Base-by-base conservation (phyloP, 345 rosid genomes). In the Stellera chamaejasme region DNA sequence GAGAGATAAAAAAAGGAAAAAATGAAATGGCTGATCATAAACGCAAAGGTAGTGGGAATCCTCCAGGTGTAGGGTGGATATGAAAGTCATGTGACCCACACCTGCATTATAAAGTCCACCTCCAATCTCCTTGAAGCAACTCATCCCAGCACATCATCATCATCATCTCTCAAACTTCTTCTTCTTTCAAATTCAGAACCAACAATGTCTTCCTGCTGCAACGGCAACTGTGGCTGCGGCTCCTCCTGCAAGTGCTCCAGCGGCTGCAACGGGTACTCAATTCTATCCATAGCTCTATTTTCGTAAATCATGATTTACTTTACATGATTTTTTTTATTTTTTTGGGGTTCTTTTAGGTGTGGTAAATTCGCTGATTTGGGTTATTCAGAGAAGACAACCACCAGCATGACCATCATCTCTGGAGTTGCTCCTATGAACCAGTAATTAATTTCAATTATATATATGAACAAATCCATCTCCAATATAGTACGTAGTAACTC, bases 281-380 rank as follows among this genome's bases (percentile, higher is more conserved):
- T 19, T 19, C 23, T 0, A 19, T 19, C 23, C 23, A 19, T 19
- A 19, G 0, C 1, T 19, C 1, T 19, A 19, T 19, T 19, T 19
- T 19, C 23, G 4, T 32, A 32, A 32, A 32, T 19, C 39, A 32
- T 3, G 2, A 32, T 32, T 10, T 0, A 5, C 19, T 45, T 43
- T 14, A 10, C 10, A 4, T 43, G 13, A 43, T n/a, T 6, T 3
- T 11, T 44, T 3, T 10, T 13, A 1, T 48, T 5, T 26, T 13
- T 32, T 5, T 27, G 10, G 11, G 11, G 5, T 50, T 61, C 57
- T 50, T 67, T 51, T 58, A 69, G 74, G 25, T 56, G 69, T 52
- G 39, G 68, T 45, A 74, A 65, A 78, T 69, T 71, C 61, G 75
- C 83, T n/a, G 74, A 72, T 59, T 13, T 74, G 77, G 58, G 81